Evolutionary conservation across 345 rosid species (phyloP), one percentile per base, ranked within the genome.

Genomic region (Brassica rapa): DNA sequence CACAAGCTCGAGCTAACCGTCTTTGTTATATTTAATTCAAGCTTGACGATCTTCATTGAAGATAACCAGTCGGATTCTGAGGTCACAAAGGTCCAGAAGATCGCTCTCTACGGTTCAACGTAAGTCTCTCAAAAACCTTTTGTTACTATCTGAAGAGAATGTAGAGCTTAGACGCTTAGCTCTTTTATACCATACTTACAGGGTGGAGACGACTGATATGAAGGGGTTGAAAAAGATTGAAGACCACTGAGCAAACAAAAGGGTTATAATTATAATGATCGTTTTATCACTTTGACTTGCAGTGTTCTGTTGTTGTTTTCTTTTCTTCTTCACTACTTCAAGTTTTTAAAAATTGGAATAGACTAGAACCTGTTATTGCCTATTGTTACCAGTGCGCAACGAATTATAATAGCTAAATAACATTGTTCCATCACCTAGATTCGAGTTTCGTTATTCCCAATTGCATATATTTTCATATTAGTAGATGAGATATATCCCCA

Each of bases 191-290:
- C 56, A 14, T 49, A 14, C 6, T 51, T 24, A 10, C 88, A 91
- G 96, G 77, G 96, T 89, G 79, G 93, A 89, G 83, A 91, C 93
- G 2, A 91, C 93, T 29, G 96, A 91, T 86, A 88, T 91, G 93
- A 91, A 91, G 80, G 87, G 93, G 6, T 84, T 91, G 88, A 91
- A 89, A 85, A 89, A 91, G 83, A 78, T 91, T 14, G 96, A 91
- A 84, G 91, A 88, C 43, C 91, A 88, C 51, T 89, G 80, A 86
- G 73, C 55, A 68, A 68, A 51, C 74, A 68, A 51, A 67, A 46
- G 35, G 6, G 35, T 62, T 67, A 19, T 35, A n/a, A 61, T 60
- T 43, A 6, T 59, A 3, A 16, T 55, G 68, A 71, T 78, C 65
- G 8, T 16, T 3, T 62, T 62, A 63, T 70, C 62, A 59, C 24